Evolutionary conservation across 2,329 filamentous ascomycete species (phyloP), one percentile per base, ranked within the genome.

Genomic region (Diaporthe destruens): DNA sequence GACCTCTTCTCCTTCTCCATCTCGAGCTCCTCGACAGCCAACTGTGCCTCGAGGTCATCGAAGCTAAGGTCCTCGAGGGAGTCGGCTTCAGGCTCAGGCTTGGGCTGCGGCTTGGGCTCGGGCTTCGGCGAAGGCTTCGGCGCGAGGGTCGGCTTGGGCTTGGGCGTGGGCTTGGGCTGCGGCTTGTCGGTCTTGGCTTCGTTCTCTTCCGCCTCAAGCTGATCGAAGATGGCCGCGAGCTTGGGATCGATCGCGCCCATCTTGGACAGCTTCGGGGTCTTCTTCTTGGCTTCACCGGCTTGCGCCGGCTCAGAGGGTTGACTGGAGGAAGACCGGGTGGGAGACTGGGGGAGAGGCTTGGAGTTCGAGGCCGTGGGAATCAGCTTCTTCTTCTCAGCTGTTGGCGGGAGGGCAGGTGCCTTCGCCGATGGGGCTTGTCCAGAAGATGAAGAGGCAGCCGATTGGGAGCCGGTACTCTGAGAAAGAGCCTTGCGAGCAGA

Each of bases 221-320:
- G 32, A 4, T 65, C 44, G 14, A 65, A 20, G 4, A 65, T 34
- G 61, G 8, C 47, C 18, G 61, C 61, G n/a, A 65, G 44, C 29
- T 8, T 3, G 6, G 61, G 29, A 32, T 65, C 14, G 32, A 65
- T 6, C 44, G 61, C 20, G 61, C 61, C 61, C 61, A 65, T 51
- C 6, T 7, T 51, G 44, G 61, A 29, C 14, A 65, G 44, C 25
- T 65, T 51, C 18, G 23, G 36, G 14, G 59, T 34, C 42, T 51
- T 20, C 44, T 29, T 49, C 9, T 51, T 65, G 29, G 42, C 20
- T 14, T 44, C 25, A 16, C 25, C 34, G 42, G 57, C 57, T 47
- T 32, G 18, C 29, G 61, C 61, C 29, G 61, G 29, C 25, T 44
- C 44, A 29, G 61, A 34, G 61, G 61, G 25, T 65, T 65, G 61